These are phyloP conservation scores for Francoa sonchifolia DNA, from an alignment of 441 rosid genomes.

Conservation along the genomic window DNA sequence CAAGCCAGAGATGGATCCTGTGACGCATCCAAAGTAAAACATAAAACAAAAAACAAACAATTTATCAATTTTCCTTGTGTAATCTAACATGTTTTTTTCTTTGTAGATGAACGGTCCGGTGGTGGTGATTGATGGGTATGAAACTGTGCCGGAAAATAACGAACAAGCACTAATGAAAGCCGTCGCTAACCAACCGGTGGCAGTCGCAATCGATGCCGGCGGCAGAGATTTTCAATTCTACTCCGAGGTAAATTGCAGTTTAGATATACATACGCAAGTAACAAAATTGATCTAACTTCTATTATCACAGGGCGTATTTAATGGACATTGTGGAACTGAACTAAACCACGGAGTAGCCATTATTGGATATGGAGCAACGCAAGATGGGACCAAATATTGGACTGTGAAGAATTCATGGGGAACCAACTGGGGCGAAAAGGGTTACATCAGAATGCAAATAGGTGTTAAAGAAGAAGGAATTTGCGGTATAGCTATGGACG, in stretches of 20 bases:
- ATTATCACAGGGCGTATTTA: slow-evolving; percentile 17
- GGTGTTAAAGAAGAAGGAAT: slow-evolving; percentile 16
- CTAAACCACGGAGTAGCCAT: slow-evolving; percentile 14
- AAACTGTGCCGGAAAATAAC: slow-evolving; percentile 49
- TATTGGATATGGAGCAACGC: slow-evolving; percentile 10
- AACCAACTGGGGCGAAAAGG: slow-evolving; percentile 16
- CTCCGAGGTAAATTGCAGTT: no score
- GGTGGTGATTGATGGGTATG: slow-evolving; percentile 52
- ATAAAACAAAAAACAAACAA: no score
- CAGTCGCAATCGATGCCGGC: slow-evolving; percentile 74
- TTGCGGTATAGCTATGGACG: slow-evolving; percentile 20
- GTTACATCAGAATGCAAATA: slow-evolving; percentile 19
- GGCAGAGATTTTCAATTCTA: slow-evolving; percentile 75
- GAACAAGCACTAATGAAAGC: slow-evolving; percentile 64
- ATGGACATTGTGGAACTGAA: slow-evolving; percentile 13
- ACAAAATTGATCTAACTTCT: no score
- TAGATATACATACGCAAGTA: no score
- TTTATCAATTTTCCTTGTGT: no score
- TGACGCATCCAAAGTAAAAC: neutral
- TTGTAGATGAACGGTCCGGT: slow-evolving; percentile 70
- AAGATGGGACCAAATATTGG: slow-evolving; percentile 20
- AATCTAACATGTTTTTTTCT: slow-evolving; percentile 26
- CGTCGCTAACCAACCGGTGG: slow-evolving; percentile 58
- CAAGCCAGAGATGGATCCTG: slow-evolving; percentile 12
- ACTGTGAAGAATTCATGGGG: slow-evolving; percentile 24